Conservation (phyloP, 495 filamentous ascomycete species). For the Aspergillus indologenus region DNA sequence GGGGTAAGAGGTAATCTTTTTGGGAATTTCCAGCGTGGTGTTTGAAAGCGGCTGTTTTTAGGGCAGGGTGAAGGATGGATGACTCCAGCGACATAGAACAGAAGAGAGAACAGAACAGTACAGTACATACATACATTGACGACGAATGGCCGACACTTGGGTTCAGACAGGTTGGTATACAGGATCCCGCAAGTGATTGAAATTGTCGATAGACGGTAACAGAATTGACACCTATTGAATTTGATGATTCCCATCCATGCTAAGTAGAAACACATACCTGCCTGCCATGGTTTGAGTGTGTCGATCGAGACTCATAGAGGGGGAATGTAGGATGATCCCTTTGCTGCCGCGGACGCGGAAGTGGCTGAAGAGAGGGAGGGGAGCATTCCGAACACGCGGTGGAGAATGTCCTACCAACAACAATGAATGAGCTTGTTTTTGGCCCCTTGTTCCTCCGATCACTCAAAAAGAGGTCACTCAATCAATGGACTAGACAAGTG, state of each 20-base stretch:
- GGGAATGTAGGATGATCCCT: not conserved
- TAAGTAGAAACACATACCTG: not conserved
- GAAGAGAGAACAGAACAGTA: not conserved
- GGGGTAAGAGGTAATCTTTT: constrained; percentile 2
- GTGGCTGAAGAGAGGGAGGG: not conserved
- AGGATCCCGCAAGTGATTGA: not conserved
- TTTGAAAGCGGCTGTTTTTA: not conserved
- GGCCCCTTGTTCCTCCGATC: no score
- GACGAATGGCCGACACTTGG: not conserved
- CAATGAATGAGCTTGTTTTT: no score
- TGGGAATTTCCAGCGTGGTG: constrained; percentile 5
- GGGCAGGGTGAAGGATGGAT: no score
- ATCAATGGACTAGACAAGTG: no score
- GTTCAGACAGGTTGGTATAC: not conserved
- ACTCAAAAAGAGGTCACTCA: no score
- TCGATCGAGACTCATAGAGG: not conserved
- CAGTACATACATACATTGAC: constrained; percentile 1
- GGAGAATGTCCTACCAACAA: no score
- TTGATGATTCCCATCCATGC: no score
- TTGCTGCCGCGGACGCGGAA: not conserved
- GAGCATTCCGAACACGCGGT: no score
- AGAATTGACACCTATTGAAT: no score
- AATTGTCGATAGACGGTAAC: not conserved
- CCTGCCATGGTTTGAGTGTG: not conserved
- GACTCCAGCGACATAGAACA: not conserved